Conservation (phyloP, 2,329 filamentous ascomycete genomes). For the Epichloe aotearoae region DNA sequence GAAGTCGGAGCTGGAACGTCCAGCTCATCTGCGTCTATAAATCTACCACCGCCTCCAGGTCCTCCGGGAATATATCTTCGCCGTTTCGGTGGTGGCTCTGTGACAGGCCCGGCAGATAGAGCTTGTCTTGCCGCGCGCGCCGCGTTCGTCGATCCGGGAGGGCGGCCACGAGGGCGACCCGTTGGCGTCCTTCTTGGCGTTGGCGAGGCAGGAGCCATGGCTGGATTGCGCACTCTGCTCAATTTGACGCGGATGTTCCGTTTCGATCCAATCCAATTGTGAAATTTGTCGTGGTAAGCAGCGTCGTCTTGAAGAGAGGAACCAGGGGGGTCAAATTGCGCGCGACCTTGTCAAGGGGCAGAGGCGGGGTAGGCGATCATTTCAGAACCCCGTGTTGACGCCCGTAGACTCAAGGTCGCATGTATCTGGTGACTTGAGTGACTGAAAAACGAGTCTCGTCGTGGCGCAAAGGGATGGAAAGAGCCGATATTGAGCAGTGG, state of each 20-base stretch:
- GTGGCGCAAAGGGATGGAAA: slow-evolving; percentile 15
- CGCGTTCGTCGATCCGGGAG: slow-evolving; percentile 29
- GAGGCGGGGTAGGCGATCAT: slow-evolving; percentile 13
- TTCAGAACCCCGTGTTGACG: slow-evolving; percentile 9
- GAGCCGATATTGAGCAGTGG: slow-evolving; percentile 14
- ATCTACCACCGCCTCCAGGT: slow-evolving; percentile 73
- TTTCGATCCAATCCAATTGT: not conserved
- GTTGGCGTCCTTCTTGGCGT: slow-evolving; percentile 29
- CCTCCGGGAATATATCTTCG: slow-evolving; percentile 76
- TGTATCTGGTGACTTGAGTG: slow-evolving; percentile 8
- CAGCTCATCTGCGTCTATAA: slow-evolving; percentile 58
- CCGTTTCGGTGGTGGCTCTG: slow-evolving; percentile 55
- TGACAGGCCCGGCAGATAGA: slow-evolving; percentile 20
- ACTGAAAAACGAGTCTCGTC: slow-evolving; percentile 11
- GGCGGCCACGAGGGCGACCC: slow-evolving; percentile 33
- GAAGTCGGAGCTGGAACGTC: slow-evolving; percentile 36
- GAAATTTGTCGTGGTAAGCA: not conserved
- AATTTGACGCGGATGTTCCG: not conserved
- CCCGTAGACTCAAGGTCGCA: slow-evolving; percentile 8
- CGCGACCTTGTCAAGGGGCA: slow-evolving; percentile 18
- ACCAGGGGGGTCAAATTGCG: slow-evolving; percentile 11
- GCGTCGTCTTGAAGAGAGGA: not conserved
- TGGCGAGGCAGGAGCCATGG: slow-evolving; percentile 22
- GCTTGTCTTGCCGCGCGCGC: slow-evolving; percentile 26
- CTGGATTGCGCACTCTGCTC: not conserved